Evolutionary conservation across 257 asterid genomes (phyloP).

Genomic region (Solanum etuberosum): DNA sequence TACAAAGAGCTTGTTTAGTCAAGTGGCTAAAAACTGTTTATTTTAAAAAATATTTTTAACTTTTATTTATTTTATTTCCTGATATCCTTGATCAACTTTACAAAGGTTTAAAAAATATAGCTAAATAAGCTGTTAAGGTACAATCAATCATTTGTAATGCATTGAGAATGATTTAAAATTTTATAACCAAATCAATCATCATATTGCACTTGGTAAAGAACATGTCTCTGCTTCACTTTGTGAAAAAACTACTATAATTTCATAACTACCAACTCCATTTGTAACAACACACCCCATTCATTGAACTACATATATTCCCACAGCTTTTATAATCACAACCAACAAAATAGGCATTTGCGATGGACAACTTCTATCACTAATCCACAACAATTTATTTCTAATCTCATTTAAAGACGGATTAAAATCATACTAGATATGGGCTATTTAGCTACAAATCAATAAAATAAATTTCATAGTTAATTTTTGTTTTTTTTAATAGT

Average conservation of each 20-base stretch:
- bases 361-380: neutral
- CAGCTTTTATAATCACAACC: neutral
- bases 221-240: constrained; percentile 1
- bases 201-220: neutral
- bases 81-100: too few species aligned
- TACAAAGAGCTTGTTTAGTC: too few species aligned
- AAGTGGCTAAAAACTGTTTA: too few species aligned
- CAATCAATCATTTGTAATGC: neutral
- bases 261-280: constrained; percentile 46
- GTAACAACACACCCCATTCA: neutral
- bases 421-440: neutral
- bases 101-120: too few species aligned
- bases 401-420: neutral
- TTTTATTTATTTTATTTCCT: too few species aligned
- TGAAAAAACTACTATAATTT: neutral
- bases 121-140: neutral
- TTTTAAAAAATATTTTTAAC: too few species aligned
- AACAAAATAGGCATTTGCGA: neutral
- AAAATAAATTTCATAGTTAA: neutral
- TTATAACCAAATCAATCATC: neutral
- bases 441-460: neutral
- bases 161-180: neutral
- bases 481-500: neutral
- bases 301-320: constrained; percentile 6
- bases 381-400: neutral